Evolutionary conservation across 768 basidiomycete genomes (phyloP).

Genomic region (Tremella yokohamensis): DNA sequence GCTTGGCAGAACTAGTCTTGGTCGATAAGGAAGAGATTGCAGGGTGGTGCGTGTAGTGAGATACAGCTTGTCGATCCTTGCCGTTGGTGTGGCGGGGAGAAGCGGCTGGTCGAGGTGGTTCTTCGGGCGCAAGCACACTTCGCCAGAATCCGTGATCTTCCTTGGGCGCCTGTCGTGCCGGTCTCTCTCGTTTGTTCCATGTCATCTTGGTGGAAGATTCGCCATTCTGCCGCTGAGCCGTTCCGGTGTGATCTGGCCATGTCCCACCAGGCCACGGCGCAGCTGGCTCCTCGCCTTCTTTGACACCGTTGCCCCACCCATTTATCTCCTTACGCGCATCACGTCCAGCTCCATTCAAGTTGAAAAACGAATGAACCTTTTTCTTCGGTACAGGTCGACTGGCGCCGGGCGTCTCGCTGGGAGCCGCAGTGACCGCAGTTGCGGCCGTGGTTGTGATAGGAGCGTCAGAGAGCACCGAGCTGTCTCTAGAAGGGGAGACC

Average conservation of each 20-base stretch:
- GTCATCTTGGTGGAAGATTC: background rate
- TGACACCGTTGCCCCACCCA: slow-evolving; percentile 38
- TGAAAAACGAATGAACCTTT: slow-evolving; percentile 35
- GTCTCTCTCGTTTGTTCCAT: background rate
- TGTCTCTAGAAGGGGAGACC: background rate
- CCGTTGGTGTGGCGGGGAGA: background rate
- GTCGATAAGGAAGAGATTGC: slow-evolving; percentile 19
- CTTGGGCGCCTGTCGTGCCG: background rate
- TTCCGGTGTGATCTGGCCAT: slow-evolving; percentile 16
- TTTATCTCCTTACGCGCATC: slow-evolving; percentile 16
- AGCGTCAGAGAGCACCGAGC: background rate
- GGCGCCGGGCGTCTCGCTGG: slow-evolving; percentile 3
- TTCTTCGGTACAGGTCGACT: slow-evolving; percentile 1
- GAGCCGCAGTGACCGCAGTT: background rate
- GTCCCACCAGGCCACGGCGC: slow-evolving; percentile 27
- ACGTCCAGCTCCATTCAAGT: slow-evolving; percentile 7
- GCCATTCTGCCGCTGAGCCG: background rate
- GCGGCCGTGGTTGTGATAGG: background rate
- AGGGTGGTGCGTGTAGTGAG: slow-evolving; percentile 17
- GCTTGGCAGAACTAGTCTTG: background rate
- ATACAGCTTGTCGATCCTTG: background rate
- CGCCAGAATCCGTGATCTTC: slow-evolving; percentile 6
- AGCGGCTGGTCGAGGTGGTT: background rate
- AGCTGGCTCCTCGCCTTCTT: slow-evolving; percentile 35
- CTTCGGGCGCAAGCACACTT: background rate